Percentiles rank a stretch among this genome's conserved stretches.
Conservation (phyloP, 371 early-diverging fungal species). For the Mucor velutinosus region DNA sequence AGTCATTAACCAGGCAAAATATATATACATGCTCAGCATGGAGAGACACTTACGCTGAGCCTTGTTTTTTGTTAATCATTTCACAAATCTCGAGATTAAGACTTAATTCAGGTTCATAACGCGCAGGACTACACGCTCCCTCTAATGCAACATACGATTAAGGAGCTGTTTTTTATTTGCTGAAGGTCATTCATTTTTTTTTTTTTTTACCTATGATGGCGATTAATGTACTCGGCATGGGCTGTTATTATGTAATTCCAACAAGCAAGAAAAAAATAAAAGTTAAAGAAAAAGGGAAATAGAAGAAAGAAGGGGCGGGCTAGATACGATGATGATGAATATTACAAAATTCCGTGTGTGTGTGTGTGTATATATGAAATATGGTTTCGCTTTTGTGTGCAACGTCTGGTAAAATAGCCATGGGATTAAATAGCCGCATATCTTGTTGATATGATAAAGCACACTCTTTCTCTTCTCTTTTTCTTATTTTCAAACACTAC, state of each 20-base stretch:
- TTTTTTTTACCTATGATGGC: constrained; percentile 33
- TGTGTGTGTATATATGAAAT: background rate
- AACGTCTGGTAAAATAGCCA: background rate
- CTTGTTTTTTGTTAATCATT: constrained; percentile 86
- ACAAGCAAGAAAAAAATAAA: background rate
- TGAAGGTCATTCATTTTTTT: background rate
- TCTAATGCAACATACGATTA: constrained; percentile 40
- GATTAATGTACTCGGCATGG: constrained; percentile 27
- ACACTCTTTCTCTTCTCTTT: background rate
- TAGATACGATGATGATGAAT: background rate
- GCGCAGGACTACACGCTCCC: constrained; percentile 79
- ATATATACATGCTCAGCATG: no score
- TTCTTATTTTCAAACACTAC: background rate
- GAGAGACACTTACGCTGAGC: constrained; percentile 80
- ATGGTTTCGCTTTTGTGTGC: background rate
- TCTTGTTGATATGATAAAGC: background rate
- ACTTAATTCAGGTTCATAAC: constrained; percentile 78
- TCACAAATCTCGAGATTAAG: constrained; percentile 95
- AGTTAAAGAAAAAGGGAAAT: background rate
- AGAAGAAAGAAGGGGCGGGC: background rate
- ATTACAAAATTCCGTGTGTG: background rate
- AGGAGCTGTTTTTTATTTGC: background rate
- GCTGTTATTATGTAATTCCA: background rate
- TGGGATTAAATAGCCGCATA: background rate
- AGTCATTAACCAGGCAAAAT: no score